Evolutionary conservation across 2,329 filamentous ascomycete genomes (phyloP), one percentile per base, ranked within the genome.

Genomic region (Colletotrichum horii): DNA sequence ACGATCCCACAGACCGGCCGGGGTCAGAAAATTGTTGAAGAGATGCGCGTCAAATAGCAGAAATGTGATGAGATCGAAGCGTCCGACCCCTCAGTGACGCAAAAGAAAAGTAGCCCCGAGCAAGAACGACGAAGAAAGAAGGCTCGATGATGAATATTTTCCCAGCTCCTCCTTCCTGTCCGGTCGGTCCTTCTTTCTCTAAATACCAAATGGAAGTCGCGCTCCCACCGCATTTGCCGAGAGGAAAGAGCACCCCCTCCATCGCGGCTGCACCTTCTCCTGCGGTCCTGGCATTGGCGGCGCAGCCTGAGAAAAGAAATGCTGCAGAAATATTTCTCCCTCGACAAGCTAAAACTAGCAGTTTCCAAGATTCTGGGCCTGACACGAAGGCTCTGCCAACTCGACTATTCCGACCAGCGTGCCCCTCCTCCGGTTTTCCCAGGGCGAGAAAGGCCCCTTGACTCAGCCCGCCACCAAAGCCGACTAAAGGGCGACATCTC

Each of bases 401-500:
- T 22, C 34, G 6, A 68, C 43, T 76, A 69, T 69, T 19, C 48
- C 38, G 24, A 24, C 2, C 43, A 4, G 66, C 70, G 74, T 76
- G 71, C 70, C 58, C 74, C 52, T 52, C 28, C 34, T 69, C 64
- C 71, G 48, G 43, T 52, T 52, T 32, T 48, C 43, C 43, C 74
- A 76, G 70, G 74, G 74, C 64, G 70, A 24, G 34, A n/a, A n/a
- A 7, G 52, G 28, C 58, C 74, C 74, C 73, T 76, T 76, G 74
- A 76, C 74, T 74, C 74, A 76, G 28, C 74, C 70, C 52, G 74
- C 74, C 74, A 76, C 74, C 58, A 22, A 34, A 60, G 58, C 48
- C 74, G 74, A 74, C 56, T 43, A 48, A 48, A 76, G 70, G 70
- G 74, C 74, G 19, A 32, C 34, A 26, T 56, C 32, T 7, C 70